Percentiles rank a stretch among this genome's conserved stretches.
phyloP scores from a whole-genome alignment of 139 green algal genomes.

The Tetradesmus obliquus region DNA sequence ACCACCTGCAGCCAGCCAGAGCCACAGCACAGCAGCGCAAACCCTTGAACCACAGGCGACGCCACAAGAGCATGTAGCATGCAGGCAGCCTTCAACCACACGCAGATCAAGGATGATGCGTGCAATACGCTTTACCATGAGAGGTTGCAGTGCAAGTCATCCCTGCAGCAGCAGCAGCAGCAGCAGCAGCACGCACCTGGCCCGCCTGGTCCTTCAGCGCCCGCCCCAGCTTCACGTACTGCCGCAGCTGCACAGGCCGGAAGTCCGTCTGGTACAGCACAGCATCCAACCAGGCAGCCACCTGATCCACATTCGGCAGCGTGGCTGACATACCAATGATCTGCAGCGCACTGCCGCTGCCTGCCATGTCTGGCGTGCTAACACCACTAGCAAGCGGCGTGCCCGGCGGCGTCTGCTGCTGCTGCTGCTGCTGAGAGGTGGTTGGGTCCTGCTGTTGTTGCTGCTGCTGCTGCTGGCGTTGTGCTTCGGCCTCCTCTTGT shows the following conservation, averaged over 20 bases:
- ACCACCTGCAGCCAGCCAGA: constrained; percentile 54
- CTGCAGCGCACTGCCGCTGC: constrained; percentile 72
- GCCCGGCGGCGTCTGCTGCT: background rate
- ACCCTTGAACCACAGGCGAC: no score
- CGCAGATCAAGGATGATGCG: no score
- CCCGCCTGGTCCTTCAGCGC: background rate
- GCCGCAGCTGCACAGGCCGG: constrained; percentile 86
- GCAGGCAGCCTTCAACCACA: no score
- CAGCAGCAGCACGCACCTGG: background rate
- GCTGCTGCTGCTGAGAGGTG: background rate
- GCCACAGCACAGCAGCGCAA: no score
- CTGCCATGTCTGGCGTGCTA: constrained; percentile 22
- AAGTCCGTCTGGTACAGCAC: constrained; percentile 87
- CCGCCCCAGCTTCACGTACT: constrained; percentile 74
- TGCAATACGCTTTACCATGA: no score
- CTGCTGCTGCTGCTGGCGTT: constrained; percentile 23
- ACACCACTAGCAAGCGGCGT: background rate
- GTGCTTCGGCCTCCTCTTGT: background rate
- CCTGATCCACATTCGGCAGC: constrained; percentile 20
- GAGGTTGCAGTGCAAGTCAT: no score
- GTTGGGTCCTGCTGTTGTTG: background rate
- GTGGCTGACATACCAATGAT: constrained; percentile 97
- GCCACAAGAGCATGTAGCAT: no score
- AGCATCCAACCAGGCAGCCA: constrained; percentile 91
- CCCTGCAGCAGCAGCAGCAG: no score